Evolutionary conservation across 2,329 filamentous ascomycete genomes (phyloP).

Genomic region (Fusarium setosum): DNA sequence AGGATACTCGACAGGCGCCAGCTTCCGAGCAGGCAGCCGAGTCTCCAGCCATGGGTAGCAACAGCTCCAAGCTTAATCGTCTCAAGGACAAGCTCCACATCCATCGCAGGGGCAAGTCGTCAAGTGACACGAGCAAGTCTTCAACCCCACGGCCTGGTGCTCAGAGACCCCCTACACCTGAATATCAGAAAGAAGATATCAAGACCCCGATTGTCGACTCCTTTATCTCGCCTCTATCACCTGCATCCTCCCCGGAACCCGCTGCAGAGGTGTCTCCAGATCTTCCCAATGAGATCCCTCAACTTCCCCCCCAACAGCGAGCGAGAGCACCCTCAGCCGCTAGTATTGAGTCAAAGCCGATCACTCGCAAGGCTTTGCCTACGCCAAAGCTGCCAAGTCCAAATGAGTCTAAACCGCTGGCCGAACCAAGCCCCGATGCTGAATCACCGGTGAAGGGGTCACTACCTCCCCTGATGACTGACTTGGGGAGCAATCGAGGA

Average conservation of each 20-base stretch:
- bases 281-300: constrained; percentile 41
- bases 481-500: constrained; percentile 18
- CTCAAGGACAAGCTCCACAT: constrained; percentile 46
- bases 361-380: constrained; percentile 44
- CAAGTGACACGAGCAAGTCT: constrained; percentile 36
- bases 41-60: constrained; percentile 47
- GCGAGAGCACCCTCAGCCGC: constrained; percentile 22
- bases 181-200: constrained; percentile 58
- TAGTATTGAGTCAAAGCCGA: constrained; percentile 30
- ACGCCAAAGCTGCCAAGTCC: constrained; percentile 31
- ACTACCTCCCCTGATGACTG: constrained; percentile 30
- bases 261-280: constrained; percentile 50
- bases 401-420: constrained; percentile 37
- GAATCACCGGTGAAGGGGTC: constrained; percentile 36
- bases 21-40: constrained; percentile 31
- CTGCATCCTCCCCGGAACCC: constrained; percentile 57
- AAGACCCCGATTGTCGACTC: constrained; percentile 50
- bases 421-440: constrained; percentile 30
- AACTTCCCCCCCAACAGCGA: constrained; percentile 16
- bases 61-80: constrained; percentile 46
- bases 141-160: constrained; percentile 34
- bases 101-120: constrained; percentile 38
- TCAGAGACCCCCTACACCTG: constrained; percentile 60
- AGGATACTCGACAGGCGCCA: constrained; percentile 16
- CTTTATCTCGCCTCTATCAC: constrained; percentile 57